phyloP scores from a whole-genome alignment of 129 eudicot genomes.

The Tagetes patula region DNA sequence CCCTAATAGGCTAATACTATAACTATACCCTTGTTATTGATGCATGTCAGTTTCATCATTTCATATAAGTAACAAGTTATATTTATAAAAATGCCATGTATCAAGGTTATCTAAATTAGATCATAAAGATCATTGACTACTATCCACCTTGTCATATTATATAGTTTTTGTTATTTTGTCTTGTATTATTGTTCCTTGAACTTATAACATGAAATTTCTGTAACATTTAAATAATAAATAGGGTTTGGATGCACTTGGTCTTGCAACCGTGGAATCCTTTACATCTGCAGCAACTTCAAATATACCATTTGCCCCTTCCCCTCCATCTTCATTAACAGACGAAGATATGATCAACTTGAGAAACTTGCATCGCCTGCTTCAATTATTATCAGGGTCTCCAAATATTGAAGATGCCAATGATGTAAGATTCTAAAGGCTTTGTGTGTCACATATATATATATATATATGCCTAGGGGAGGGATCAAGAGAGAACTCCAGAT shows the following conservation, averaged over 20 bases:
- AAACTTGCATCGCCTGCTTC: slow-evolving; percentile 68
- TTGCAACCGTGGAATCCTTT: slow-evolving; percentile 70
- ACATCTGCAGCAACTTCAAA: slow-evolving; percentile 49
- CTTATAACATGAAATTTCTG: neutral
- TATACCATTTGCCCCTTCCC: slow-evolving; percentile 60
- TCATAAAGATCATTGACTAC: neutral
- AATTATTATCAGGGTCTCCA: slow-evolving; percentile 56
- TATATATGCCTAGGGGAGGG: too few relatives aligned
- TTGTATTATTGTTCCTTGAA: slow-evolving; percentile 9
- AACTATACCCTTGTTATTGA: neutral
- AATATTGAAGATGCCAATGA: slow-evolving; percentile 35
- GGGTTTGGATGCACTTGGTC: slow-evolving; percentile 98
- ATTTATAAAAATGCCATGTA: neutral
- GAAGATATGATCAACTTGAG: slow-evolving; percentile 79
- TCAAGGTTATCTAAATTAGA: neutral
- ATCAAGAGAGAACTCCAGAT: too few relatives aligned
- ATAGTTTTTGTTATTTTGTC: neutral
- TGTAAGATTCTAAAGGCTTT: slow-evolving; percentile 56
- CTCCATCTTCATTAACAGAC: slow-evolving; percentile 55
- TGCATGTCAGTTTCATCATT: neutral
- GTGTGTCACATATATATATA: neutral
- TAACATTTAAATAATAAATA: slow-evolving; percentile 21
- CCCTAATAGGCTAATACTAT: neutral
- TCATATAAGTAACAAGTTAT: neutral
- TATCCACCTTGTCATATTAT: neutral